Base-by-base conservation (phyloP, 1,284 basidiomycete genomes). In the Coniophora puteana region DNA sequence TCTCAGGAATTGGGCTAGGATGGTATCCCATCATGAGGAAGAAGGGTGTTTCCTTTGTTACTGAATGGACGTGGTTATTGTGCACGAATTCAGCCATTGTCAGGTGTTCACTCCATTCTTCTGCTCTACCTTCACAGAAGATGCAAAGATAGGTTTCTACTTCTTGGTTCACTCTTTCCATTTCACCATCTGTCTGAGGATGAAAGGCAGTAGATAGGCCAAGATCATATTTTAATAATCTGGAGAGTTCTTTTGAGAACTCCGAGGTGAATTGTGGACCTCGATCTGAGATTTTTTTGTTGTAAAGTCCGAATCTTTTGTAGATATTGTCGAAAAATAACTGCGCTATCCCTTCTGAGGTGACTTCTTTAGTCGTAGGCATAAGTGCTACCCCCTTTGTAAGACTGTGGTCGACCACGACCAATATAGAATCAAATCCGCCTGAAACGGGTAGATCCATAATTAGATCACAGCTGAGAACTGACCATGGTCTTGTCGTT, bases 371-470 rank as follows among this genome's bases (percentile, higher is more conserved):
- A n/a, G n/a, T n/a, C n/a, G n/a, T n/a, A n/a, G n/a, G n/a, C n/a
- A n/a, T n/a, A n/a, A n/a, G n/a, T n/a, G n/a, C n/a, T n/a, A n/a
- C n/a, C n/a, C n/a, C n/a, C n/a, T n/a, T n/a, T n/a, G n/a, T n/a
- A n/a, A n/a, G n/a, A n/a, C n/a, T n/a, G n/a, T n/a, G n/a, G n/a
- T n/a, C 35, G 0, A 59, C 50, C 24, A 57, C 18, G 5, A 59
- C 52, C 25, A 59, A 13, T 1, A 59, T 38, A 2, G 40, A 33
- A 37, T 59, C 43, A 24, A 37, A 49, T 5, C 38, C 43, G 2
- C 33, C 6, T 0, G 29, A 40, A 1, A 20, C 11, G 0, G 49
- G 46, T 0, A 58, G 46, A 3, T 51, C 44, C 0, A 36, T 46
- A 26, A 55, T 52, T 1, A 58, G 37, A 22, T 58, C 46, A 8